A percentile compares a stretch with the other conserved stretches of the same genome.
Evolutionary conservation across 2,329 filamentous ascomycete species (phyloP).

Genomic region (Helotiales sp.): DNA sequence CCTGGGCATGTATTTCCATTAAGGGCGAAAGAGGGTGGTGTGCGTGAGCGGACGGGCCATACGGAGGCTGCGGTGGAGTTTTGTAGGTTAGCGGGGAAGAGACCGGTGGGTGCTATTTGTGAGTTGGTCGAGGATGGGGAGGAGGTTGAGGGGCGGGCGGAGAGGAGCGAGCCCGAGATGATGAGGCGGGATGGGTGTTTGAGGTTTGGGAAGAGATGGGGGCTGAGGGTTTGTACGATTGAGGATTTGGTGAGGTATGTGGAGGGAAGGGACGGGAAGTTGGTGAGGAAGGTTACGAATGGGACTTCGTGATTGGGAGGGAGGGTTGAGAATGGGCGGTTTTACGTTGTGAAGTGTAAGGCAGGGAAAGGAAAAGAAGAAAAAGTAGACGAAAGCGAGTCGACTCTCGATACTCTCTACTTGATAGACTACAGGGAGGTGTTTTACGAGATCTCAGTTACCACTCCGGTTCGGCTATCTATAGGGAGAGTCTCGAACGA

Average conservation of each 20-base stretch:
- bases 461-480: neutral
- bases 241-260: constrained; percentile 79
- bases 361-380: neutral
- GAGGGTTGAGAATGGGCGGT: neutral
- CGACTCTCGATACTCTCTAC: neutral
- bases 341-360: neutral
- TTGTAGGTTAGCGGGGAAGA: constrained; percentile 81
- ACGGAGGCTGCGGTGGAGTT: constrained; percentile 95
- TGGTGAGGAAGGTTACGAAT: constrained; percentile 32
- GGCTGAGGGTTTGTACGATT: constrained; percentile 93
- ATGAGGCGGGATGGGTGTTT: constrained; percentile 88
- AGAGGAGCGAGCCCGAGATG: constrained; percentile 78
- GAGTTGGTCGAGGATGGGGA: constrained; percentile 90
- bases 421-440: neutral
- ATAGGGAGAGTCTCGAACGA: neutral
- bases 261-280: constrained; percentile 41
- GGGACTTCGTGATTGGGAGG: constrained; percentile 21
- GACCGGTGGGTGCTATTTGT: constrained; percentile 79
- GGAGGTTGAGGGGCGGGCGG: constrained; percentile 69
- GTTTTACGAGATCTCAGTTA: neutral
- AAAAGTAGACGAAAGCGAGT: too few relatives aligned
- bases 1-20: constrained; percentile 93
- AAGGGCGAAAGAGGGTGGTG: constrained; percentile 77
- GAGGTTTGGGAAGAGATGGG: constrained; percentile 85
- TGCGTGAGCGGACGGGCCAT: constrained; percentile 80